These are phyloP conservation scores for Coprinellus micaceus DNA, from an alignment of 768 basidiomycete species.

Conservation along the genomic window DNA sequence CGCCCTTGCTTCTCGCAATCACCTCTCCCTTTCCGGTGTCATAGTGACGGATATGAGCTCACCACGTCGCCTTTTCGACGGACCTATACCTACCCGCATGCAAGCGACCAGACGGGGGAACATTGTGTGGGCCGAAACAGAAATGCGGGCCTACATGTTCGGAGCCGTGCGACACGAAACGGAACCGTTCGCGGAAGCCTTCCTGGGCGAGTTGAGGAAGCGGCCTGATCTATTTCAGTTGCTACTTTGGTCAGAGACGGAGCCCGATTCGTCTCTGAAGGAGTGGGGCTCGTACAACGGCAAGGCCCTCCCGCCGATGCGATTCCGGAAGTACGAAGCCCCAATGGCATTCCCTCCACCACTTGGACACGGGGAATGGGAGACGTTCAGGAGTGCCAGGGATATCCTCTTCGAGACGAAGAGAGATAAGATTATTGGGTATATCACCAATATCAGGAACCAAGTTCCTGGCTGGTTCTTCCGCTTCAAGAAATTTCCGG, in stretches of 20 bases:
- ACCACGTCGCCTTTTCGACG: background rate
- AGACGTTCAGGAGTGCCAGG: background rate
- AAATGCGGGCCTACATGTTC: slow-evolving; percentile 24
- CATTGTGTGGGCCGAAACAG: slow-evolving; percentile 22
- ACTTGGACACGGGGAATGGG: background rate
- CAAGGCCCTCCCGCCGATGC: slow-evolving; percentile 14
- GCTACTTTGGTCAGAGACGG: slow-evolving; percentile 25
- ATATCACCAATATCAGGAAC: background rate
- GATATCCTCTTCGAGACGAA: background rate
- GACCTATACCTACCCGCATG: background rate
- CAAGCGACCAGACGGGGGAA: slow-evolving; percentile 12
- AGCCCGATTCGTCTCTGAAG: slow-evolving; percentile 19
- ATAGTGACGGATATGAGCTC: slow-evolving; percentile 18
- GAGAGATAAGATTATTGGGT: background rate
- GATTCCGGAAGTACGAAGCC: slow-evolving; percentile 15
- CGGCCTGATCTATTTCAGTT: slow-evolving; percentile 30
- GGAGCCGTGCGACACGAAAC: slow-evolving; percentile 27
- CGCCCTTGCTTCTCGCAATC: background rate
- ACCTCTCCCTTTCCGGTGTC: slow-evolving; percentile 7
- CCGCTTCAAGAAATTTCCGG: slow-evolving; percentile 26
- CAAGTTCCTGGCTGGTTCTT: slow-evolving; percentile 20
- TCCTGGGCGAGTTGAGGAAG: slow-evolving; percentile 25
- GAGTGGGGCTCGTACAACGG: slow-evolving; percentile 20
- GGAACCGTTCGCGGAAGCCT: slow-evolving; percentile 22
- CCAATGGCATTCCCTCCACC: background rate